phyloP scores from a whole-genome alignment of 768 basidiomycete species.

The Hirschioporus abietinus region DNA sequence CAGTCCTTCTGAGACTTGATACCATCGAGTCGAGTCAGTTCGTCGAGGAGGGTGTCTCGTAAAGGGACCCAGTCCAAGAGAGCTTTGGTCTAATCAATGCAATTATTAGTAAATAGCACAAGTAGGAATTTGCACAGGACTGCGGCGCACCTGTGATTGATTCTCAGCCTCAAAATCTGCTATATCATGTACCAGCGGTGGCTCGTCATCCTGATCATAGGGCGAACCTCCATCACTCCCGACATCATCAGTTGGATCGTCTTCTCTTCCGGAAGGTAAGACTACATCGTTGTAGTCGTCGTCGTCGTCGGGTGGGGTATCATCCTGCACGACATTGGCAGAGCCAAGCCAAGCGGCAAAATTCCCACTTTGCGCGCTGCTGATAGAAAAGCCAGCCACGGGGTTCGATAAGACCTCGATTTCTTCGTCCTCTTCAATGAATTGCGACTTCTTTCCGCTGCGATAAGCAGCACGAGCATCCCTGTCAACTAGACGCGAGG shows the following conservation, averaged over 20 bases:
- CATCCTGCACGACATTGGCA: not conserved
- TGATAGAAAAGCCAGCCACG: not conserved
- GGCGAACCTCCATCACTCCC: not conserved
- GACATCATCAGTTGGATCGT: not conserved
- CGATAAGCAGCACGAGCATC: not conserved
- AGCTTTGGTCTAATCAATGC: not conserved
- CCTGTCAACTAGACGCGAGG: not conserved
- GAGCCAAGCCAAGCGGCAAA: not conserved
- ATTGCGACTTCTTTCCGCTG: not conserved
- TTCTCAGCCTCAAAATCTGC: not conserved
- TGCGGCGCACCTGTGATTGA: not conserved
- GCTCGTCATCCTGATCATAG: not conserved
- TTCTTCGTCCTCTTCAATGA: not conserved
- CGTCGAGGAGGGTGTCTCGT: slow-evolving; percentile 2
- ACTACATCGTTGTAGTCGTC: not conserved
- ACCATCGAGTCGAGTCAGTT: not conserved
- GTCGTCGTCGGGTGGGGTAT: not conserved
- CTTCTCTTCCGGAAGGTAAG: not conserved
- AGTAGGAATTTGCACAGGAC: not conserved
- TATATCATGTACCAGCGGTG: not conserved
- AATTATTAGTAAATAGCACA: not conserved
- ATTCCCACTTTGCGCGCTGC: not conserved
- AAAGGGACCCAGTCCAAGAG: not conserved
- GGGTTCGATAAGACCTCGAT: not conserved
- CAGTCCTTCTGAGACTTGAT: not conserved